Conservation (phyloP, 2,329 filamentous ascomycete genomes). For the Leptoxyphium fumago region DNA sequence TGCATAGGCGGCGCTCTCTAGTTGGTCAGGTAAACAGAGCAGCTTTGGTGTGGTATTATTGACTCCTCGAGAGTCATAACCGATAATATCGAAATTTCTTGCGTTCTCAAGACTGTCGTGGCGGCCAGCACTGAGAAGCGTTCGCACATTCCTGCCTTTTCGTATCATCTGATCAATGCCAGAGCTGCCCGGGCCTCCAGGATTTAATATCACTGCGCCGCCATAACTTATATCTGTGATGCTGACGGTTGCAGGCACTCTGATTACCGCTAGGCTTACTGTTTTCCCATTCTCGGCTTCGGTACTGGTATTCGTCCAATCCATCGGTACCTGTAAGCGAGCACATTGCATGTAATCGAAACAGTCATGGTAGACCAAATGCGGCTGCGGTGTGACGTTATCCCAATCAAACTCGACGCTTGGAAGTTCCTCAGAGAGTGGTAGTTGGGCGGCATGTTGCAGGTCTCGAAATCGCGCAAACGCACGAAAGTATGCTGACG, state of each 20-base stretch:
- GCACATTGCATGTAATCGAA: conserved; percentile 33
- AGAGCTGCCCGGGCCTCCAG: conserved; percentile 31
- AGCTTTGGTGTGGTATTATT: conserved; percentile 20
- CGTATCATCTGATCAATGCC: conserved; percentile 23
- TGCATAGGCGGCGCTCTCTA: conserved; percentile 14
- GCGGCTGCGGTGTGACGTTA: conserved; percentile 1
- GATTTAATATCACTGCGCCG: conserved; percentile 34
- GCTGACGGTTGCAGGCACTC: conserved; percentile 27
- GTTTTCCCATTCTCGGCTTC: conserved; percentile 13
- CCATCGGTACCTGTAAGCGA: conserved; percentile 33
- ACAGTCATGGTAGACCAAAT: conserved; percentile 18
- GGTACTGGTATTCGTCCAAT: conserved; percentile 22
- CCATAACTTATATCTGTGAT: conserved; percentile 30
- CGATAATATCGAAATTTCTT: conserved; percentile 24
- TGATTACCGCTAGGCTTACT: conserved; percentile 30
- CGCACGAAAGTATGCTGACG: neutral
- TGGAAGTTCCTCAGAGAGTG: neutral
- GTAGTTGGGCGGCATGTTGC: neutral
- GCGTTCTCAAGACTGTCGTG: conserved; percentile 1
- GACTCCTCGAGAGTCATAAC: conserved; percentile 29
- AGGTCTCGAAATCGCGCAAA: neutral
- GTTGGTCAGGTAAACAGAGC: conserved; percentile 20
- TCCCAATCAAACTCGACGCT: neutral
- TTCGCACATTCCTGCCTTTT: conserved; percentile 22
- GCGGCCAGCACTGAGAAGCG: conserved; percentile 21